phyloP scores from a whole-genome alignment of 768 basidiomycete genomes.

The Cystofilobasidium bisporidii region DNA sequence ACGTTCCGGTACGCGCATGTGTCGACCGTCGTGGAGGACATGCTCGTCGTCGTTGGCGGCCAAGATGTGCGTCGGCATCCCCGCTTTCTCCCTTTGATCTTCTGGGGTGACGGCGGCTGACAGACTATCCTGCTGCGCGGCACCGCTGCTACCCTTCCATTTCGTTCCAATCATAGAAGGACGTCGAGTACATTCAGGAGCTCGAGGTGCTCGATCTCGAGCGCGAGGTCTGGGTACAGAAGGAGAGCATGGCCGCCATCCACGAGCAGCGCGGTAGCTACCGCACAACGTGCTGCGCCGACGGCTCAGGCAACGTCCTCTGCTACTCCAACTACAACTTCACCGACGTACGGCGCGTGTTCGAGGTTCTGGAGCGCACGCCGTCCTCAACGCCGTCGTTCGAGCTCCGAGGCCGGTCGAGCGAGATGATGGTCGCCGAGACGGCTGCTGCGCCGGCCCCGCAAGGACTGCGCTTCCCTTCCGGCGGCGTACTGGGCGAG shows the following conservation, averaged over 20 bases:
- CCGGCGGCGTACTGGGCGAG: constrained; percentile 80
- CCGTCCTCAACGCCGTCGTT: constrained; percentile 49
- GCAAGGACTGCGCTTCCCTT: constrained; percentile 91
- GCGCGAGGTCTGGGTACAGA: constrained; percentile 57
- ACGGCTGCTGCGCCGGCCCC: constrained; percentile 51
- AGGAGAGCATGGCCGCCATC: constrained; percentile 41
- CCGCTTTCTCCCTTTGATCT: constrained; percentile 42
- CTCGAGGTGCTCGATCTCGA: constrained; percentile 78
- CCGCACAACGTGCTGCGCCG: constrained; percentile 23
- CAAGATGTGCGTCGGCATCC: constrained; percentile 65
- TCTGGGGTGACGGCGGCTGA: not conserved
- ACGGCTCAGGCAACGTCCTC: constrained; percentile 50
- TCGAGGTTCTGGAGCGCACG: constrained; percentile 69
- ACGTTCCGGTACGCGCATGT: constrained; percentile 90
- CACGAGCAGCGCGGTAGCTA: constrained; percentile 32
- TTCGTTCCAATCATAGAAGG: constrained; percentile 10
- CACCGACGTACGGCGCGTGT: constrained; percentile 87
- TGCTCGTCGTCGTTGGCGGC: constrained; percentile 85
- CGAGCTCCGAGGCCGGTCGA: constrained; percentile 67
- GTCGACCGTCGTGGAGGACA: constrained; percentile 71
- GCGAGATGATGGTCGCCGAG: constrained; percentile 60
- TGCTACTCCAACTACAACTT: constrained; percentile 97
- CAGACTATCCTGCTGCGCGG: not conserved
- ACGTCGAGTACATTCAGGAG: constrained; percentile 69
- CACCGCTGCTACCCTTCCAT: not conserved